Conservation (phyloP, 176 grass and related monocot species). For the Aegilops tauschii region DNA sequence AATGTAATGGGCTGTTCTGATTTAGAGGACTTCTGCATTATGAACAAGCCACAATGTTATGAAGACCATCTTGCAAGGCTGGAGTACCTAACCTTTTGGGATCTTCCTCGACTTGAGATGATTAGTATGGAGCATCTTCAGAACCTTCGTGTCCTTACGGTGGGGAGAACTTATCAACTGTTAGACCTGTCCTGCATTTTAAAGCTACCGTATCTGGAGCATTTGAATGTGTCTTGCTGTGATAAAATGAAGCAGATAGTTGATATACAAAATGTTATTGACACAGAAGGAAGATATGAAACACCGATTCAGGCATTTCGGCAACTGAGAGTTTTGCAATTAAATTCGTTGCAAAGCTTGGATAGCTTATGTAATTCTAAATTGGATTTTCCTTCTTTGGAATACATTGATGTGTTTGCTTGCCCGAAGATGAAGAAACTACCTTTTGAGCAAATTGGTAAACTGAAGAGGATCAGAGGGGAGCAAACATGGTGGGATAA, state of each 20-base stretch:
- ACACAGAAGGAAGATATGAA: background rate
- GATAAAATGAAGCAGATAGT: background rate
- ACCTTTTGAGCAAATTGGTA: background rate
- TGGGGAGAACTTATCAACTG: too few species aligned
- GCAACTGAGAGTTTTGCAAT: background rate
- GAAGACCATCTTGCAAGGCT: too few species aligned
- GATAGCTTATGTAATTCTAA: slow-evolving; percentile 2
- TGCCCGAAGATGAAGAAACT: slow-evolving; percentile 32
- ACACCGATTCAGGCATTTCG: background rate
- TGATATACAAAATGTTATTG: background rate
- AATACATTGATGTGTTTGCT: slow-evolving; percentile 36
- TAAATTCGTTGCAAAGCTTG: slow-evolving; percentile 29
- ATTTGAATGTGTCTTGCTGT: too few species aligned
- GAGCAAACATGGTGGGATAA: slow-evolving; percentile 43
- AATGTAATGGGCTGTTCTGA: too few species aligned
- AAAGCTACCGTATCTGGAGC: too few species aligned
- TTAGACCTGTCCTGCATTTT: too few species aligned
- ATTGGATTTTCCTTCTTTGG: slow-evolving; percentile 34
- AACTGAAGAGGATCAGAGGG: slow-evolving; percentile 29
- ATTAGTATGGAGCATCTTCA: background rate
- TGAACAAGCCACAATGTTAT: too few species aligned
- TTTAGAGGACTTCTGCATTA: too few species aligned
- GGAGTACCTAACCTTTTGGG: slow-evolving; percentile 39
- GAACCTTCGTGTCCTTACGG: too few species aligned
- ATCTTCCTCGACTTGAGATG: slow-evolving; percentile 30